Evolutionary conservation across 176 grass and related monocot genomes (phyloP).

Genomic region (Oryza punctata): DNA sequence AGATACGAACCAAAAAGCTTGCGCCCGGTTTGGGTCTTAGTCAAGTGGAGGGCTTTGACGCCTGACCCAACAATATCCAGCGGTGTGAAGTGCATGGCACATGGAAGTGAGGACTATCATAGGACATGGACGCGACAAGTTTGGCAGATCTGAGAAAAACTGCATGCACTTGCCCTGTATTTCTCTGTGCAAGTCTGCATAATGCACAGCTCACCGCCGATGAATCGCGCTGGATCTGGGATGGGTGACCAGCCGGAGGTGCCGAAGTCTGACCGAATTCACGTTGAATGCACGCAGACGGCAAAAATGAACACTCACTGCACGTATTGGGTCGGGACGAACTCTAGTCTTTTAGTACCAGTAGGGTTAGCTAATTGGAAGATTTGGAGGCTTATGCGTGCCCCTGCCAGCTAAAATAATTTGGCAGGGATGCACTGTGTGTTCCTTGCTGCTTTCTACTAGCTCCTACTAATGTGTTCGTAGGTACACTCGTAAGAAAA

Average conservation of each 20-base stretch:
- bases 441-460: neutral
- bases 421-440: neutral
- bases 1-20: neutral
- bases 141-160: conserved; percentile 18
- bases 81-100: neutral
- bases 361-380: neutral
- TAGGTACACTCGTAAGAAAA: neutral
- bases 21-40: neutral
- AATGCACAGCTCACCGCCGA: neutral
- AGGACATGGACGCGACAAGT: neutral
- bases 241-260: neutral
- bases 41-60: neutral
- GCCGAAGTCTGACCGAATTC: conserved; percentile 11
- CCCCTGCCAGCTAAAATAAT: neutral
- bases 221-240: neutral
- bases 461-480: neutral
- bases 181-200: neutral
- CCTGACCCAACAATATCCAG: neutral
- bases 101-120: neutral
- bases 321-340: neutral
- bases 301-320: neutral
- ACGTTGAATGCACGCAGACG: neutral
- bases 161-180: neutral
- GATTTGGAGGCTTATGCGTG: neutral
- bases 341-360: neutral